Evolutionary conservation across 495 filamentous ascomycete species (phyloP), one percentile per base, ranked within the genome.

Genomic region (Lasiosphaeriaceae sp.): DNA sequence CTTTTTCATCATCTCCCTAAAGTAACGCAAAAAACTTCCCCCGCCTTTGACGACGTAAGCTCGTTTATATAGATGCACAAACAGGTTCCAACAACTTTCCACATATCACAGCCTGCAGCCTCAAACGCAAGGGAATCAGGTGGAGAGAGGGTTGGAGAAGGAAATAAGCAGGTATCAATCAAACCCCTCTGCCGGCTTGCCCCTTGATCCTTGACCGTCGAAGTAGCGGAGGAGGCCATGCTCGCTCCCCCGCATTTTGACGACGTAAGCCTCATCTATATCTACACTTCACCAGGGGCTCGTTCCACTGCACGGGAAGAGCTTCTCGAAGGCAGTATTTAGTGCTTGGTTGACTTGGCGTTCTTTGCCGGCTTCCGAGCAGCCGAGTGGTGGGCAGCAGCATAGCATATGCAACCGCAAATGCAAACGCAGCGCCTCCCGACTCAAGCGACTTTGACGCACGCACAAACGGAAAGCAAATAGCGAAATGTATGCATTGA

Each of bases 241-340:
- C n/a, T n/a, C n/a, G n/a, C n/a, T n/a, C n/a, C 46, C 46, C 46
- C 46, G 46, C 46, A 23, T 24, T 47, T n/a, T 31, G 47, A 34
- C 22, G 47, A 50, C 47, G 47, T 50, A 50, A 50, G 47, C 47
- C 26, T 34, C 47, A 50, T 31, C 29, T 50, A 24, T 50, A 50
- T 17, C 12, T 11, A 6, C 11, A 8, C 26, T n/a, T 31, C 29
- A n/a, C 8, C 19, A 50, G 14, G 29, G n/a, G n/a, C n/a, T n/a
- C n/a, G n/a, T 43, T 14, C 1, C 5, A 17, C 14, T 5, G 5
- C 16, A 17, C 39, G 3, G 39, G n/a, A 43, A 43, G 39, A n/a
- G 39, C 12, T 14, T 16, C 12, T 16, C 39, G 39, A 43, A 43
- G 39, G n/a, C 12, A 17, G 16, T 6, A 4, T 4, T 14, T 5